Evolutionary conservation across 768 basidiomycete genomes (phyloP).

Genomic region (Phylloporus rhodoxanthus): DNA sequence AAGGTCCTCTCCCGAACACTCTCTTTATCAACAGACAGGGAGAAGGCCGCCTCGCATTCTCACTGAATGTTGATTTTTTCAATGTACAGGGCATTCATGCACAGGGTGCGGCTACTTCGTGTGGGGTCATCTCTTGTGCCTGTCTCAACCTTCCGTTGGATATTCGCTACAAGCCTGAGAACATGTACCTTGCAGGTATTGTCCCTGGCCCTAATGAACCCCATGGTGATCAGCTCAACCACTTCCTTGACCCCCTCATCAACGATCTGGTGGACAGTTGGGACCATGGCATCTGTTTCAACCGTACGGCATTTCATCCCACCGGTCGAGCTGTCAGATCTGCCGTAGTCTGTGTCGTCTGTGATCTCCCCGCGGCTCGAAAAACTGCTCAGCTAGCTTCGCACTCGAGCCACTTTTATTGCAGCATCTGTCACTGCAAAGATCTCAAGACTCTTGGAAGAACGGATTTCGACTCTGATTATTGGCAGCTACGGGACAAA

Average conservation of each 20-base stretch:
- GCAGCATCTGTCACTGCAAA: slow-evolving; percentile 26
- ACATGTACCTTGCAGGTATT: slow-evolving; percentile 22
- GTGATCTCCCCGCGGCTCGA: slow-evolving; percentile 29
- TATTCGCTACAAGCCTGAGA: not conserved
- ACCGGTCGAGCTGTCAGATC: slow-evolving; percentile 2
- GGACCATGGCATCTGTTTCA: not conserved
- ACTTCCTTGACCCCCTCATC: slow-evolving; percentile 27
- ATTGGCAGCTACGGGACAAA: slow-evolving; percentile 4
- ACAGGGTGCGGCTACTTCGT: not conserved
- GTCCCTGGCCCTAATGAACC: slow-evolving; percentile 30
- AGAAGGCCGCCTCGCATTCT: not conserved
- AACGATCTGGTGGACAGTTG: slow-evolving; percentile 20
- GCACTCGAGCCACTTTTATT: slow-evolving; percentile 22
- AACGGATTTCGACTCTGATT: not conserved
- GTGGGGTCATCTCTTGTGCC: not conserved
- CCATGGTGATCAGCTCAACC: slow-evolving; percentile 24
- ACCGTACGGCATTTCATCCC: slow-evolving; percentile 10
- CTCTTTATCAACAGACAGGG: not conserved
- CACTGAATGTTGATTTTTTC: slow-evolving; percentile 3
- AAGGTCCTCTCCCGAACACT: not conserved
- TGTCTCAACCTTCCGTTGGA: slow-evolving; percentile 1
- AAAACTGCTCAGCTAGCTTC: slow-evolving; percentile 20
- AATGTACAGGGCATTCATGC: not conserved
- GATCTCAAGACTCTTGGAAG: slow-evolving; percentile 1
- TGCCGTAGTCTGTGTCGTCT: slow-evolving; percentile 17